Conservation (phyloP, 202 grass and related monocot species). For the Digitaria exilis region DNA sequence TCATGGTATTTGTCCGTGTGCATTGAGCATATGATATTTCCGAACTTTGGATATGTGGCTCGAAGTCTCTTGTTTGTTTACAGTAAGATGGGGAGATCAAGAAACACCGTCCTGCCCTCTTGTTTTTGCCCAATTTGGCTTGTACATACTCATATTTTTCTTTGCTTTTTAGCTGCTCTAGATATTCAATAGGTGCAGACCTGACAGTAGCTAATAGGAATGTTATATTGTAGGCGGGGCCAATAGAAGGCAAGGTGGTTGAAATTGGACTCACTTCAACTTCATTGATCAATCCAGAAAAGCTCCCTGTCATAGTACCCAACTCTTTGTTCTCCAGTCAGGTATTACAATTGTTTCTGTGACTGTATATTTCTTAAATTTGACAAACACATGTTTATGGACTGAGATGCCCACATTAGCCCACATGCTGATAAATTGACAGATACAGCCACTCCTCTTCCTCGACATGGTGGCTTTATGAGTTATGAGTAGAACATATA, state of each 20-base stretch:
- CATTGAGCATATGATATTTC: conserved; percentile 9
- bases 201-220: conserved; percentile 4
- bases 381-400: background rate
- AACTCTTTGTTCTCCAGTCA: conserved; percentile 98
- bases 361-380: conserved; percentile 13
- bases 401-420: background rate
- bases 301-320: conserved; percentile 92
- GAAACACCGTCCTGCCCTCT: background rate
- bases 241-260: conserved; percentile 84
- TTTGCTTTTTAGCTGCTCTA: conserved; percentile 23
- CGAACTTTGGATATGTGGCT: background rate
- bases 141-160: conserved; percentile 14
- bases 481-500: background rate
- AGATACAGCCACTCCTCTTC: background rate
- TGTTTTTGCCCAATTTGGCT: background rate
- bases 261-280: conserved; percentile 91
- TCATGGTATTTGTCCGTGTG: conserved; percentile 16
- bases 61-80: conserved; percentile 2
- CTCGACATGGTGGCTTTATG: background rate
- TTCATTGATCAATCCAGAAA: conserved; percentile 85
- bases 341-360: conserved; percentile 46
- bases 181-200: conserved; percentile 12
- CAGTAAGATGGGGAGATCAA: background rate
- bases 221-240: conserved; percentile 71
- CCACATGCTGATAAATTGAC: background rate